These are phyloP conservation scores for Pseudogymnoascus sp. DNA, from an alignment of 2,329 filamentous ascomycete genomes.

Conservation along the genomic window DNA sequence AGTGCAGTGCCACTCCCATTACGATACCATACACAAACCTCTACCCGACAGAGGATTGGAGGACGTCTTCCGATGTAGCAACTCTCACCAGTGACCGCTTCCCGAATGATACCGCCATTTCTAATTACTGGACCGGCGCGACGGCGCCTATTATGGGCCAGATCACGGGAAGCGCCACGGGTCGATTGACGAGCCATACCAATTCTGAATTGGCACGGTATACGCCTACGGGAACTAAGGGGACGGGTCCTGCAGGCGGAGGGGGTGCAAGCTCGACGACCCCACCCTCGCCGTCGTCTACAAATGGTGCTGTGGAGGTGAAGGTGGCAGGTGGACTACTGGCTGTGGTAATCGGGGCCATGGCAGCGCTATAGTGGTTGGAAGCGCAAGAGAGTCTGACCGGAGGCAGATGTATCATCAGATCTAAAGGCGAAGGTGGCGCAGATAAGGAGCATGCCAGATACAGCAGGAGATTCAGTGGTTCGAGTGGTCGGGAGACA, in stretches of 20 bases:
- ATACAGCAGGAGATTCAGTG: too few relatives aligned
- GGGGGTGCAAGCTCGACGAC: background rate
- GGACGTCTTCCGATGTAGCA: background rate
- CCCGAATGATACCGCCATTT: background rate
- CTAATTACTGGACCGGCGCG: background rate
- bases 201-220: background rate
- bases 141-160: background rate
- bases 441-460: too few relatives aligned
- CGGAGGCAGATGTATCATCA: too few relatives aligned
- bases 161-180: background rate
- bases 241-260: background rate
- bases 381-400: too few relatives aligned
- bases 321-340: background rate
- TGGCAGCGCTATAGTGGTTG: background rate
- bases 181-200: background rate
- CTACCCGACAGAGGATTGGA: too few relatives aligned
- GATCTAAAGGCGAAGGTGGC: too few relatives aligned
- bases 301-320: background rate
- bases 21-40: background rate
- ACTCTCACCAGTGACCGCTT: background rate
- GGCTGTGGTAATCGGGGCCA: background rate
- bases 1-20: background rate
- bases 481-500: too few relatives aligned
- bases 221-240: background rate
- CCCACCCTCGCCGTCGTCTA: background rate